These are phyloP conservation scores for Murraya koenigii DNA, from an alignment of 345 rosid genomes.

Conservation along the genomic window DNA sequence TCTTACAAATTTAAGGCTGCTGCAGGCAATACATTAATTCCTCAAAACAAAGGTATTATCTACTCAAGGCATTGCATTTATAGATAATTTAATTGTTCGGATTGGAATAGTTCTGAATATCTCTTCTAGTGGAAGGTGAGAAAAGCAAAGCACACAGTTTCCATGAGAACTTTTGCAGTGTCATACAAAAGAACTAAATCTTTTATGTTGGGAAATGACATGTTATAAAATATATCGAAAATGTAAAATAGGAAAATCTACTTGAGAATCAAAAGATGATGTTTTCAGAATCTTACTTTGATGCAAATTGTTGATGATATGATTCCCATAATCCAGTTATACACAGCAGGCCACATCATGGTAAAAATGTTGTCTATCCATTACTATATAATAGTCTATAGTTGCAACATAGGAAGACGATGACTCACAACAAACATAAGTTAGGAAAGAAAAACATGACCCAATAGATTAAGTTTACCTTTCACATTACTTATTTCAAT, in stretches of 20 bases:
- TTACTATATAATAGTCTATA: background rate
- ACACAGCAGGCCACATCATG: background rate
- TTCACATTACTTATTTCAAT: background rate
- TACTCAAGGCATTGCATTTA: background rate
- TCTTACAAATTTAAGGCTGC: background rate
- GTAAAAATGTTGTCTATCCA: background rate
- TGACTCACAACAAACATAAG: background rate
- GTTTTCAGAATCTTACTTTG: background rate
- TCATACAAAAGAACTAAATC: background rate
- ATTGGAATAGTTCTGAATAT: background rate
- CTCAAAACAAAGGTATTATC: background rate
- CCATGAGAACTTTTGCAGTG: background rate
- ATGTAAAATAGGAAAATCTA: background rate
- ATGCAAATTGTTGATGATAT: background rate
- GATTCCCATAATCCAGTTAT: background rate
- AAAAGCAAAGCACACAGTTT: background rate
- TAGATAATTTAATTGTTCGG: background rate
- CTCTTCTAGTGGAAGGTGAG: background rate
- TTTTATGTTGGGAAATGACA: background rate
- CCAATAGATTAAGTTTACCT: background rate
- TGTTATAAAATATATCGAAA: background rate
- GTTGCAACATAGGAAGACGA: background rate
- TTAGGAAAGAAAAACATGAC: background rate
- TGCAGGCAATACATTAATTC: background rate
- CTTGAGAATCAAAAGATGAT: background rate